Evolutionary conservation across 2,329 filamentous ascomycete species (phyloP).

Genomic region (Aotearoamyces nothofagi): DNA sequence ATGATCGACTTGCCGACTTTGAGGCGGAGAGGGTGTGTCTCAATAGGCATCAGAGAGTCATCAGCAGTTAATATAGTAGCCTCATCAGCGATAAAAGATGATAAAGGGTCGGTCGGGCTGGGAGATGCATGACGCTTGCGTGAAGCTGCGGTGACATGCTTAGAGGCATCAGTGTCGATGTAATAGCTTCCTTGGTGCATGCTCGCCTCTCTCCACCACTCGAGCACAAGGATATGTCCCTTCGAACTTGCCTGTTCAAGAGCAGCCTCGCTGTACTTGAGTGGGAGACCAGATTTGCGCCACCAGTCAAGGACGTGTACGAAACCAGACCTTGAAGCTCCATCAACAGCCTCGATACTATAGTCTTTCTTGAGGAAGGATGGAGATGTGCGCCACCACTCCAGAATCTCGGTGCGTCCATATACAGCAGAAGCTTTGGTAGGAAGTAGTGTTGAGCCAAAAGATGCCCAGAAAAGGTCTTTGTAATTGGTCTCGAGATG

Average conservation of each 20-base stretch:
- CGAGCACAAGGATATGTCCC: conserved; percentile 71
- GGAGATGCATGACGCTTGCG: conserved; percentile 12
- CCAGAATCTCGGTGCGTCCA: conserved; percentile 67
- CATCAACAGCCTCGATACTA: conserved; percentile 59
- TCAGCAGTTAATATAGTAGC: conserved; percentile 7
- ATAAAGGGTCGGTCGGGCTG: conserved; percentile 6
- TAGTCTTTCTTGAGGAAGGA: conserved; percentile 81
- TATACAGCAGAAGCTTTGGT: conserved; percentile 83
- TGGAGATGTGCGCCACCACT: conserved; percentile 79
- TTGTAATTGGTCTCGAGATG: conserved; percentile 52
- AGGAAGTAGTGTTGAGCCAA: conserved; percentile 66
- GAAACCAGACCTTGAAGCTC: conserved; percentile 73
- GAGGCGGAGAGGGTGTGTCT: conserved; percentile 32
- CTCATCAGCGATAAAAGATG: conserved; percentile 5
- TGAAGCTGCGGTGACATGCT: neutral
- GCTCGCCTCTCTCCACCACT: conserved; percentile 79
- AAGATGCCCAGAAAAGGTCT: conserved; percentile 75
- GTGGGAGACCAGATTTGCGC: conserved; percentile 62
- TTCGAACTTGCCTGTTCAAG: conserved; percentile 77
- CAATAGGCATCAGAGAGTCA: neutral
- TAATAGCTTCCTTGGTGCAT: conserved; percentile 36
- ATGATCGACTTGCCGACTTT: conserved; percentile 77
- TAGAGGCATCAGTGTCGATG: conserved; percentile 23
- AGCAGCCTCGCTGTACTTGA: conserved; percentile 76
- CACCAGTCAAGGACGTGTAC: conserved; percentile 84